Base-by-base conservation (phyloP, 2,329 filamentous ascomycete species). In the Fusarium azukiicola region DNA sequence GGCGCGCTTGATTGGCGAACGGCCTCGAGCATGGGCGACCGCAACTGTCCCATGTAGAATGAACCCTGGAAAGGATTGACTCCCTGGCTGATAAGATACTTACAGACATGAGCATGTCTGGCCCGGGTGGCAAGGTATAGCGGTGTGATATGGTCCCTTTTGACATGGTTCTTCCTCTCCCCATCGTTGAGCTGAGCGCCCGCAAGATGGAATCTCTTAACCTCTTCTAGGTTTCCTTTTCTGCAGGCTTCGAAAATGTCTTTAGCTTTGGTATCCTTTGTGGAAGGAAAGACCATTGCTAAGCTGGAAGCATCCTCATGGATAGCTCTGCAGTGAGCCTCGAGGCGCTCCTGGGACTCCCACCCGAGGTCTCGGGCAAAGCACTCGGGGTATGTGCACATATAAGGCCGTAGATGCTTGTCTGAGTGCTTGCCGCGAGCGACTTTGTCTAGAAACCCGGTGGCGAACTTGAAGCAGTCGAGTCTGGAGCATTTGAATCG, bases 221-320 rank as follows among this genome's bases (percentile, higher is more conserved):
- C 50, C 3, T 61, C 27, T 0, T 21, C 46, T 0, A 75, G 27
- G 0, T 67, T 3, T 0, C 74, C 67, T 5, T 1, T 4, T 6
- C 27, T 32, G 4, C 58, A 75, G 7, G 73, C 74, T 2, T 61
- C 46, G 2, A 7, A 0, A 12, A 74, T 3, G 1, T 42, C 7
- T 38, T 19, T 38, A 14, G 10, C 0, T 0, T 10, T 5, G 0
- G 4, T 19, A 5, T 14, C 0, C 0, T 12, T 6, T 0, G 2
- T 3, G 6, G 10, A 0, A 1, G 72, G 66, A 17, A 75, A 75
- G 0, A 2, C 3, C 1, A 16, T 1, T 4, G 27, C 5, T 1
- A 1, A 17, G 2, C 16, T 17, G 3, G n/a, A 17, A 0, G 17
- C 12, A 6, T 13, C 16, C 0, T 4, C 5, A 5, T 74, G 73